These are phyloP conservation scores for Solanum commersonii DNA, from an alignment of 257 asterid species.

Conservation along the genomic window DNA sequence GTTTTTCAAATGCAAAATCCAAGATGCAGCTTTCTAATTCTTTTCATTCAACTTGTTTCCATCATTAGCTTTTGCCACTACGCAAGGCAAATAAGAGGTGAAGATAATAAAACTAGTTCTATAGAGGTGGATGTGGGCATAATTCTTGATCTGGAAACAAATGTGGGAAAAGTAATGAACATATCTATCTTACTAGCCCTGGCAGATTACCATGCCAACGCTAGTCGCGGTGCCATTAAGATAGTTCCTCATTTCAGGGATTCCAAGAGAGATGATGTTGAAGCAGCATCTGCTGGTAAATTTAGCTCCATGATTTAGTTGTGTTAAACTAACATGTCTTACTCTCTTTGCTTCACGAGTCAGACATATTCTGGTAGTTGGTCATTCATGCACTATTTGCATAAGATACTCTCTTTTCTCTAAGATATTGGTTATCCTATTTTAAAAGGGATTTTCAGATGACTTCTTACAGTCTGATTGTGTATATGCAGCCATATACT, in stretches of 20 bases:
- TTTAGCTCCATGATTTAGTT: neutral
- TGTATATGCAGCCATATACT: constrained; percentile 32
- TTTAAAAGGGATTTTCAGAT: neutral
- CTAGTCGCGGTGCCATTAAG: constrained; percentile 1
- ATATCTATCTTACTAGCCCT: constrained; percentile 31
- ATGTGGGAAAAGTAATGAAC: constrained; percentile 13
- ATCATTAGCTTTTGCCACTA: neutral
- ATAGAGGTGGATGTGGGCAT: constrained; percentile 27
- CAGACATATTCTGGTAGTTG: neutral
- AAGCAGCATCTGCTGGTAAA: constrained; percentile 31
- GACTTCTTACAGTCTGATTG: neutral
- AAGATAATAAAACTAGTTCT: neutral
- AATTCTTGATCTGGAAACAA: constrained; percentile 21
- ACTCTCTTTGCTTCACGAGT: neutral
- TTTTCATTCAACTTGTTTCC: neutral
- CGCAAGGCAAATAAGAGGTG: neutral
- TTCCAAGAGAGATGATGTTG: constrained; percentile 16
- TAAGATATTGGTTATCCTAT: neutral
- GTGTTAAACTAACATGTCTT: neutral
- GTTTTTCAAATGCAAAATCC: constrained; percentile 11
- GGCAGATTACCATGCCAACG: constrained; percentile 19
- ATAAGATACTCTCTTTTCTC: neutral
- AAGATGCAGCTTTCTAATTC: neutral
- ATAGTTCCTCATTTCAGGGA: constrained; percentile 27
- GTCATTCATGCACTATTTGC: neutral